Percentiles rank a stretch among this genome's conserved stretches.
These are phyloP conservation scores for Aspergillus bridgeri DNA, from an alignment of 495 filamentous ascomycete species.

Conservation along the genomic window DNA sequence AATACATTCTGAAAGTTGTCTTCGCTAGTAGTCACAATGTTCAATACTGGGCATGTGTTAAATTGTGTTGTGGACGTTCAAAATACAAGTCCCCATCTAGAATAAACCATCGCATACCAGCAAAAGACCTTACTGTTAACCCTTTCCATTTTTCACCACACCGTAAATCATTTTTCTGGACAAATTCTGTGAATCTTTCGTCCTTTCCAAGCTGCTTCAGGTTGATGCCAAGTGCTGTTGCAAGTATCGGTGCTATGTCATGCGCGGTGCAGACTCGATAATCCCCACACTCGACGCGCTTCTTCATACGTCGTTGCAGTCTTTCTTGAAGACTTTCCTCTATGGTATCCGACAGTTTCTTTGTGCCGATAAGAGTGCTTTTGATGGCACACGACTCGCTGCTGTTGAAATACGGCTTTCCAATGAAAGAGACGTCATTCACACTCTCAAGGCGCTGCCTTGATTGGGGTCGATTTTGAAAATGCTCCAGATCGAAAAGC, in stretches of 20 bases:
- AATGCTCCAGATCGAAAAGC: constrained; percentile 6
- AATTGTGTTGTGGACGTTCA: too few relatives aligned
- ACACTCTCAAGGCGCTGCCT: constrained; percentile 4
- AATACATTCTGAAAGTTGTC: too few relatives aligned
- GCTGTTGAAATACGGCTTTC: constrained; percentile 2
- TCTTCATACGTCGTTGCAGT: constrained; percentile 17
- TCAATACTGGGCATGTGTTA: too few relatives aligned
- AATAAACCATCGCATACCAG: neutral
- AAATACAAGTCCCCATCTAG: too few relatives aligned
- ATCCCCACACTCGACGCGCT: constrained; percentile 18
- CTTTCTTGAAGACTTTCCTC: constrained; percentile 14
- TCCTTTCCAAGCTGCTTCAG: constrained; percentile 22
- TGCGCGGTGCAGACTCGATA: constrained; percentile 27
- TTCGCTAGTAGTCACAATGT: too few relatives aligned
- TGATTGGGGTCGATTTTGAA: neutral
- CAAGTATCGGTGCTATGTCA: constrained; percentile 24
- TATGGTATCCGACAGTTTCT: neutral
- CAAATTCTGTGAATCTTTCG: constrained; percentile 13
- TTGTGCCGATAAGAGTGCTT: neutral
- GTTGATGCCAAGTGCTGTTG: constrained; percentile 17
- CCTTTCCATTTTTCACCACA: constrained; percentile 8
- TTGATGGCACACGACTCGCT: constrained; percentile 5
- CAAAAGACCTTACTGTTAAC: constrained; percentile 4
- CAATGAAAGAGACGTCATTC: constrained; percentile 7
- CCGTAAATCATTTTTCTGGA: constrained; percentile 14